phyloP scores from a whole-genome alignment of 108 stramenopile genomes.

The Stephanodiscus triporus region DNA sequence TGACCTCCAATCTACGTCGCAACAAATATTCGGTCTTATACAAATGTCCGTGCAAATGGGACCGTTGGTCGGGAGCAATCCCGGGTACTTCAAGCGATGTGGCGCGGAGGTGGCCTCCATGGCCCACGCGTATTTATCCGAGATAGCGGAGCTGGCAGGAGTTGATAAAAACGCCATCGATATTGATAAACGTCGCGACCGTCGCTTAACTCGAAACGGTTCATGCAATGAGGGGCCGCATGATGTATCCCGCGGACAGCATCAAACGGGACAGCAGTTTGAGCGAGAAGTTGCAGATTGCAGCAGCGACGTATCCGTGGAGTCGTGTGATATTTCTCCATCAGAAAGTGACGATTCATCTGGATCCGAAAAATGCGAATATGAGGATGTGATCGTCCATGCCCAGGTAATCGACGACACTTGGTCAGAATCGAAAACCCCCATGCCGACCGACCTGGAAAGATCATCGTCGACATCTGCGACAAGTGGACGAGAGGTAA shows the following conservation, averaged over 20 bases:
- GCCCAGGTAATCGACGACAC: background rate
- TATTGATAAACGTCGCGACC: background rate
- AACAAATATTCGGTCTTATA: conserved; percentile 58
- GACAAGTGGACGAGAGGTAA: background rate
- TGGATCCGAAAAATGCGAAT: background rate
- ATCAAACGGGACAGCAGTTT: background rate
- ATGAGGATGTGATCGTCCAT: background rate
- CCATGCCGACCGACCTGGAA: background rate
- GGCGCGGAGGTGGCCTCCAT: conserved; percentile 66
- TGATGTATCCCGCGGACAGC: background rate
- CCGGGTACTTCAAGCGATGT: conserved; percentile 87
- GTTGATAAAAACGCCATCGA: background rate
- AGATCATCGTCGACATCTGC: background rate
- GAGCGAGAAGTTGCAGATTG: background rate
- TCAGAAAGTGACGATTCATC: background rate
- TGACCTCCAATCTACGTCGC: conserved; percentile 24
- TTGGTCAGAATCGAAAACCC: background rate
- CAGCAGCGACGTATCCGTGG: conserved; percentile 9
- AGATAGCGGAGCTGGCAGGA: conserved; percentile 38
- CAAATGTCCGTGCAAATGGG: conserved; percentile 77
- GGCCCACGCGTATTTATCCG: conserved; percentile 56
- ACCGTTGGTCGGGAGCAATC: conserved; percentile 73
- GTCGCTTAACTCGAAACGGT: background rate
- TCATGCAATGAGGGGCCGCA: background rate
- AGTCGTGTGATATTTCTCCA: background rate